Evolutionary conservation across 129 eudicot genomes (phyloP), one percentile per base, ranked within the genome.

Genomic region (Arctium lappa): DNA sequence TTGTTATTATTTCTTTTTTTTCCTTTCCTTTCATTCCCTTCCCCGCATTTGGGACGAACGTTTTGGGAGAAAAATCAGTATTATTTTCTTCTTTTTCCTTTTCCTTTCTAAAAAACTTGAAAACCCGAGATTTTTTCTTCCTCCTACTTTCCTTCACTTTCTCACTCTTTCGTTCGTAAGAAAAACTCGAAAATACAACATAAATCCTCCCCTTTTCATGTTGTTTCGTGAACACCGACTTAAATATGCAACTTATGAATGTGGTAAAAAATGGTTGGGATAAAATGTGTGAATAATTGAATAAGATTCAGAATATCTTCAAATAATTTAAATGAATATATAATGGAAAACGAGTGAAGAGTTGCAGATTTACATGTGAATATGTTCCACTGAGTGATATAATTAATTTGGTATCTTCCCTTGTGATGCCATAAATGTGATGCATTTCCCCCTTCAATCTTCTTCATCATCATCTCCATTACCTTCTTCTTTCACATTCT

Each of bases 281-380:
- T 60, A 60, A 60, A 16, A n/a, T 60, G 68, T 88, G 90, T 82
- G 85, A 89, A 88, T 89, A 79, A 83, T 87, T 88, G 84, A 83
- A 87, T 84, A 29, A 72, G 85, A 48, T 63, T 70, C 74, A 74
- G 29, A 63, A 83, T 34, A 77, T 68, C 65, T 81, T 78, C 80
- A 81, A 22, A 86, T 72, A 85, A 53, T 73, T 82, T 44, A 48
- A 69, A 77, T 77, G 34, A 36, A 72, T 72, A 16, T 37, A 72
- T 72, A 72, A 70, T 42, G 60, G 39, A 53, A 71, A 84, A 66
- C 4, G 33, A 69, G 36, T 27, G 18, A 53, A n/a, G 38, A 76
- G 50, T 79, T 81, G 88, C 86, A 85, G 79, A 81, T 62, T 80
- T 87, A 88, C 95, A 93, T 93, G 95, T 92, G 90, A 76, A 79